A percentile compares a stretch with the other conserved stretches of the same genome.
Evolutionary conservation across 2,329 filamentous ascomycete species (phyloP).

Genomic region (Cladosporium velox): DNA sequence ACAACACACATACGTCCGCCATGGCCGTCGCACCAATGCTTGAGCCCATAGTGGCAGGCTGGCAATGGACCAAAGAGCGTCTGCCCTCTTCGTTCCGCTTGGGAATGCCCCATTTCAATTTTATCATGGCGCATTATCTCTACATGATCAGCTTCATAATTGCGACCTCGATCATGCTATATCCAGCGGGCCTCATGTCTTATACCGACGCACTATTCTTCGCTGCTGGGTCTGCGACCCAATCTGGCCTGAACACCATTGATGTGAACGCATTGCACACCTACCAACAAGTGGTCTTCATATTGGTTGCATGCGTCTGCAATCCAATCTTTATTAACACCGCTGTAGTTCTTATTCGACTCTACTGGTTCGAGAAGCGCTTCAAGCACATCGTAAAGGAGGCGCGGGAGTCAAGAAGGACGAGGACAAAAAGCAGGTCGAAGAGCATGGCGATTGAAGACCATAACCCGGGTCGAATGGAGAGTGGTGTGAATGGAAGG

Average conservation of each 20-base stretch:
- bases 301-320: conserved; percentile 69
- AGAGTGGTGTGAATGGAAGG: conserved; percentile 58
- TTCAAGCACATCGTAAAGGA: conserved; percentile 83
- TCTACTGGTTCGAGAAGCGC: conserved; percentile 98
- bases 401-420: conserved; percentile 65
- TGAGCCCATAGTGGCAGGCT: conserved; percentile 27
- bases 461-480: conserved; percentile 52
- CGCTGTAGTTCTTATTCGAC: conserved; percentile 83
- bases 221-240: conserved; percentile 80
- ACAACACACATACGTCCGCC: not conserved
- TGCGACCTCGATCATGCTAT: conserved; percentile 76
- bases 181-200: conserved; percentile 60
- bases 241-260: conserved; percentile 85
- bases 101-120: conserved; percentile 69
- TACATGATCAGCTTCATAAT: conserved; percentile 77
- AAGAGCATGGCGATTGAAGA: conserved; percentile 38
- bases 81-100: conserved; percentile 24
- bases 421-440: conserved; percentile 55
- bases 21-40: conserved; percentile 20
- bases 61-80: conserved; percentile 25
- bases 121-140: conserved; percentile 78
- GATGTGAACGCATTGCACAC: conserved; percentile 50
- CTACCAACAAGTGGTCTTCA: conserved; percentile 64
- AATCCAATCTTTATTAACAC: conserved; percentile 85
- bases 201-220: conserved; percentile 93